Evolutionary conservation across 768 basidiomycete genomes (phyloP), one percentile per base, ranked within the genome.

Genomic region (Suillus brevipes): DNA sequence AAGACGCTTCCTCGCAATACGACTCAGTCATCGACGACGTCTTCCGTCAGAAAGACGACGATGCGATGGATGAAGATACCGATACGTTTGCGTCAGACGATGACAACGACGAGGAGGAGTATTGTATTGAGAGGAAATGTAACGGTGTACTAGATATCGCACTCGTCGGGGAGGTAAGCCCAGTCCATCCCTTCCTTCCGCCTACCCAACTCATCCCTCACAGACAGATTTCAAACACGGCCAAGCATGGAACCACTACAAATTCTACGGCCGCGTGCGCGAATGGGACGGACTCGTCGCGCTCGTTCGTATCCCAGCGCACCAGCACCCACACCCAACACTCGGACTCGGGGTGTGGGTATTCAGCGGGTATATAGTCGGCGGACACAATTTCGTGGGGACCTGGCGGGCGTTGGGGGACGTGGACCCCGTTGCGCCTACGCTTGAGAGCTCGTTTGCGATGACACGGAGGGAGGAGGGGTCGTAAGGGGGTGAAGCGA

Each of bases 351-450:
- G 74, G 61, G 8, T 60, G 16, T 78, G 76, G 70, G 80, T 92
- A 49, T 87, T 92, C 68, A 89, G 86, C 38, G 91, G 91, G 6
- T 92, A 91, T 71, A 67, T 93, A 56, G 82, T 88, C 7, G 89
- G 85, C 0, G 84, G 83, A 10, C 76, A 83, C 64, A 89, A 83
- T 64, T 84, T 92, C 66, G 89, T 90, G 18, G 91, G 91, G 6
- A 87, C 86, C 64, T 92, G 91, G 91, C 81, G 91, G 37, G 75
- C 38, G 65, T 70, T 36, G 69, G 83, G 81, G 45, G 73, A 72
- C 61, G 78, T 72, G 64, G 83, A 84, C 52, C 78, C 80, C 4
- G 72, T 80, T 6, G 70, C 77, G 12, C 87, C 87, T 0, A 80
- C 81, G 13, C 86, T 85, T 74, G 90, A 92, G 72, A 84, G 87